These are phyloP conservation scores for Pichia thaimueangensis DNA, from an alignment of 805 yeast genomes.

Conservation along the genomic window DNA sequence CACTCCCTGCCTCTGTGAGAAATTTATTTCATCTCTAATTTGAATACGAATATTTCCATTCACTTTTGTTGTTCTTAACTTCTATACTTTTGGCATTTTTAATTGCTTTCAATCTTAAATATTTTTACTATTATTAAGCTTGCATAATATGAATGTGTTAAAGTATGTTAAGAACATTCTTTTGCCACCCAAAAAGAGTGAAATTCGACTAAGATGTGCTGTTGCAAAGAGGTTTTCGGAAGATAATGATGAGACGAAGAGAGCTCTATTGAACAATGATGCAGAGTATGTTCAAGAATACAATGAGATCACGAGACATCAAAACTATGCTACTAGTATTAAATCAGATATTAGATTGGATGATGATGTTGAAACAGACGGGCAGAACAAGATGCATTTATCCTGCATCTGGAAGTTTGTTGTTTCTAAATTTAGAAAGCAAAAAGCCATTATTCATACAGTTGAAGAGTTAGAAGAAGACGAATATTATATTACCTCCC, in stretches of 20 bases:
- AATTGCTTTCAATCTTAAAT: background rate
- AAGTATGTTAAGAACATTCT: background rate
- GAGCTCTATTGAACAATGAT: background rate
- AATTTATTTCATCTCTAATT: too few relatives aligned
- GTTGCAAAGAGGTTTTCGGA: constrained; percentile 1
- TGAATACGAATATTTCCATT: background rate
- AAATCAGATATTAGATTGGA: background rate
- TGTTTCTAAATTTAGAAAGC: background rate
- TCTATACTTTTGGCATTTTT: too few relatives aligned
- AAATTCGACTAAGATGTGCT: constrained; percentile 12
- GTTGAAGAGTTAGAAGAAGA: constrained; percentile 8
- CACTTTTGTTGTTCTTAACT: too few relatives aligned
- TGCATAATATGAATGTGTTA: background rate
- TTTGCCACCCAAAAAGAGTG: constrained; percentile 6
- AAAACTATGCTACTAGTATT: background rate
- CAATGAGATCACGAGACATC: background rate
- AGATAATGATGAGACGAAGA: background rate
- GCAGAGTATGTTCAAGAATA: background rate
- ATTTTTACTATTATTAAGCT: background rate
- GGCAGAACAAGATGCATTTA: background rate
- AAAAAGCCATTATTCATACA: background rate
- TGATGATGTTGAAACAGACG: background rate
- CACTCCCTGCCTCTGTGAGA: too few relatives aligned
- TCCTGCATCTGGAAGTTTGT: background rate
- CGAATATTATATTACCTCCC: constrained; percentile 10